Conservation (phyloP, 2,329 filamentous ascomycete species). For the Neonectria sp. region DNA sequence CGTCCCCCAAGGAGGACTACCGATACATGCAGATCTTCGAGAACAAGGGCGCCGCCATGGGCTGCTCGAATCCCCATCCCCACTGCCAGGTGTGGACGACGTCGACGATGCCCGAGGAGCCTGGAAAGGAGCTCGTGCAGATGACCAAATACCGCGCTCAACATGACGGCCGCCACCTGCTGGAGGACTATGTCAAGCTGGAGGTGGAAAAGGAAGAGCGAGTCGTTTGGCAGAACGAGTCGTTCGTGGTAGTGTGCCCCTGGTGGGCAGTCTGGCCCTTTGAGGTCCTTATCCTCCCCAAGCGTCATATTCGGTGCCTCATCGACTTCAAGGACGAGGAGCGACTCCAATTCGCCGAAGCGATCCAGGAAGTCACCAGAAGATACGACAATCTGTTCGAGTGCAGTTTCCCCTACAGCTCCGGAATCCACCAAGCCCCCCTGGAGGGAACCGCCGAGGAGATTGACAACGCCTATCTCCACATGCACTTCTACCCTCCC, state of each 20-base stretch:
- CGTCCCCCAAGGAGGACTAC: conserved; percentile 79
- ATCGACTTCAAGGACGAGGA: conserved; percentile 85
- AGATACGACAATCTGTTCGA: conserved; percentile 98
- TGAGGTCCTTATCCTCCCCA: conserved; percentile 91
- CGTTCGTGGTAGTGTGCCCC: conserved; percentile 90
- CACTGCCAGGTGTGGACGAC: conserved; percentile 98
- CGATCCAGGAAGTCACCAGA: conserved; percentile 88
- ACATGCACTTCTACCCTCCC: conserved; percentile 98
- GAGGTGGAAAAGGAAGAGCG: conserved; percentile 88
- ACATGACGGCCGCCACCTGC: conserved; percentile 80
- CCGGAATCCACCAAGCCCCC: conserved; percentile 96
- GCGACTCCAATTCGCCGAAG: conserved; percentile 82
- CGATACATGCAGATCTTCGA: conserved; percentile 99
- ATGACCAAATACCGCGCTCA: conserved; percentile 83
- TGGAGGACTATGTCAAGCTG: conserved; percentile 89
- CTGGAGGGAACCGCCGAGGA: conserved; percentile 86
- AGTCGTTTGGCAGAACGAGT: conserved; percentile 88
- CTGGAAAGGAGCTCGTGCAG: conserved; percentile 82
- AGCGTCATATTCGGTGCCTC: conserved; percentile 85
- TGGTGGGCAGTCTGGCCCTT: conserved; percentile 99
- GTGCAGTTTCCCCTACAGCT: conserved; percentile 96
- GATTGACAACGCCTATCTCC: conserved; percentile 89
- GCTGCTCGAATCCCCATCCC: conserved; percentile 97
- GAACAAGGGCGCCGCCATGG: conserved; percentile 98
- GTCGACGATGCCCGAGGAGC: conserved; percentile 91